These are phyloP conservation scores for Ascochyta rabiei DNA, from an alignment of 2,329 filamentous ascomycete genomes.

Conservation along the genomic window DNA sequence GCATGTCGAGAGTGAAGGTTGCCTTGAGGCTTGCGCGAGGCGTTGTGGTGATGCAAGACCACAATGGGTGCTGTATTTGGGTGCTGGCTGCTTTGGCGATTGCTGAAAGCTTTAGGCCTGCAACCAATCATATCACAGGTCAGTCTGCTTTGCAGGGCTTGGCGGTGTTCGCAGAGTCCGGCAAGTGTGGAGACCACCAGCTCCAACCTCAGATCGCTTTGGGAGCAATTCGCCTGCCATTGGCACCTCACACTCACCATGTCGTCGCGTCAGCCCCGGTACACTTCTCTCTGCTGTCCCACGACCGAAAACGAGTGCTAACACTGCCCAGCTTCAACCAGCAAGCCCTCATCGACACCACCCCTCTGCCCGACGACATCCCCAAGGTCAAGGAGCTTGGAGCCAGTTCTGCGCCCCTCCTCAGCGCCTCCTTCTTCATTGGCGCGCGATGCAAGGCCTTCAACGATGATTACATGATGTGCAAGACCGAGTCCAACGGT, in stretches of 20 bases:
- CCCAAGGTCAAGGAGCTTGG: slow-evolving; percentile 94
- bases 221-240: slow-evolving; percentile 44
- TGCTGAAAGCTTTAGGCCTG: slow-evolving; percentile 22
- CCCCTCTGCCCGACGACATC: slow-evolving; percentile 88
- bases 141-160: too few species aligned
- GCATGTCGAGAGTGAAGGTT: slow-evolving; percentile 16
- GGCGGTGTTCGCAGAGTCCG: too few species aligned
- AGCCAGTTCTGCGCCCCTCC: slow-evolving; percentile 86
- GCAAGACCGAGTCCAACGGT: slow-evolving; percentile 93
- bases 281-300: slow-evolving; percentile 32
- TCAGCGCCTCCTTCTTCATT: slow-evolving; percentile 95
- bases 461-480: slow-evolving; percentile 99
- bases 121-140: slow-evolving; percentile 16
- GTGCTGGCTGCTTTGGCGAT: slow-evolving; percentile 19
- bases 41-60: slow-evolving; percentile 13
- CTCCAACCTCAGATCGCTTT: slow-evolving; percentile 30
- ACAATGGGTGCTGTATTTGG: slow-evolving; percentile 16
- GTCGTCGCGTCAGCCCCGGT: slow-evolving; percentile 67
- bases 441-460: slow-evolving; percentile 91
- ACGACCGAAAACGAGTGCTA: slow-evolving; percentile 22
- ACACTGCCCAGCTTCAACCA: slow-evolving; percentile 80
- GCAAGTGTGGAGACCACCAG: slow-evolving; percentile 25
- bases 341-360: slow-evolving; percentile 91
- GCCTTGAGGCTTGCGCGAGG: slow-evolving; percentile 8
- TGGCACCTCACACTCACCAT: slow-evolving; percentile 56